Conservation (phyloP, 2,329 filamentous ascomycete genomes). For the Paraphaeosphaeria sporulosa region DNA sequence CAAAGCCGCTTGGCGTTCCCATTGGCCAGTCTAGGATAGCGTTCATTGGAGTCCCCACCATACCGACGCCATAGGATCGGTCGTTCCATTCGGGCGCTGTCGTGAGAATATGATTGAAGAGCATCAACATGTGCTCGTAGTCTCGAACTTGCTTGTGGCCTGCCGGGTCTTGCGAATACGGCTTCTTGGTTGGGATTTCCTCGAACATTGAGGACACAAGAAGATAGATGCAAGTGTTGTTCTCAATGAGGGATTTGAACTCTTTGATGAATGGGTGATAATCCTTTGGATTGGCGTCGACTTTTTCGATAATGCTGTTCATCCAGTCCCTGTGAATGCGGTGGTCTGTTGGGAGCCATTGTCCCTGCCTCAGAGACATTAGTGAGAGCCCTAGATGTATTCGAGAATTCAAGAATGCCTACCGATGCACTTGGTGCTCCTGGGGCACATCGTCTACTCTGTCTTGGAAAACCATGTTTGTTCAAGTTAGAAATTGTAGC, state of each 20-base stretch:
- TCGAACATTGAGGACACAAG: slow-evolving; percentile 73
- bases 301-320: slow-evolving; percentile 61
- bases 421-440: slow-evolving; percentile 29
- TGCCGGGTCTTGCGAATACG: slow-evolving; percentile 68
- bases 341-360: slow-evolving; percentile 71
- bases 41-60: slow-evolving; percentile 65
- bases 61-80: slow-evolving; percentile 44
- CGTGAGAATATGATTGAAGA: slow-evolving; percentile 66
- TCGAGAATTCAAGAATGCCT: neutral
- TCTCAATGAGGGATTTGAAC: slow-evolving; percentile 72
- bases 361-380: slow-evolving; percentile 5
- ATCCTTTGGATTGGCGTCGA: slow-evolving; percentile 59
- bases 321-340: slow-evolving; percentile 70
- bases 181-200: slow-evolving; percentile 67
- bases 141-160: slow-evolving; percentile 69
- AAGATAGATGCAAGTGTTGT: slow-evolving; percentile 69
- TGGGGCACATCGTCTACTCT: slow-evolving; percentile 22
- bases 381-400: neutral
- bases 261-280: slow-evolving; percentile 69
- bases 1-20: slow-evolving; percentile 61
- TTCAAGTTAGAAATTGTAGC: neutral
- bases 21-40: slow-evolving; percentile 68
- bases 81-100: slow-evolving; percentile 54
- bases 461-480: slow-evolving; percentile 3
- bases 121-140: slow-evolving; percentile 70